Percentiles rank a stretch among this genome's conserved stretches.
These are phyloP conservation scores for Suillus clintonianus DNA, from an alignment of 768 basidiomycete genomes.

Conservation along the genomic window DNA sequence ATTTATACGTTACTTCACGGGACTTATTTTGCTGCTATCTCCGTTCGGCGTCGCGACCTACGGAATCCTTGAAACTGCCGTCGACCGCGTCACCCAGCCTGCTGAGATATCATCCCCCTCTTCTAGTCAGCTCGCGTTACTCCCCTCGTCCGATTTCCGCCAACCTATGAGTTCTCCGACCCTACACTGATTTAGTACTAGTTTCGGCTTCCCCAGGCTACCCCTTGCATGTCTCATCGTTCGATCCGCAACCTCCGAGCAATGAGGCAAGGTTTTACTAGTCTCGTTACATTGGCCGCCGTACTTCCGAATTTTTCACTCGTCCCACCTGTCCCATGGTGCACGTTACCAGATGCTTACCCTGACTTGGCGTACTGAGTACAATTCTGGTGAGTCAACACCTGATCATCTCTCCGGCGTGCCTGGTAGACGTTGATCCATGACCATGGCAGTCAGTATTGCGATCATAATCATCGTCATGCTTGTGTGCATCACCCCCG, in stretches of 20 bases:
- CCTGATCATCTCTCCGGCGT: not conserved
- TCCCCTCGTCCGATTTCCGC: not conserved
- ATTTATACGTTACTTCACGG: not conserved
- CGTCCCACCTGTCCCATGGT: not conserved
- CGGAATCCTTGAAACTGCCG: not conserved
- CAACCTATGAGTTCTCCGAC: not conserved
- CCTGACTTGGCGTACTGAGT: not conserved
- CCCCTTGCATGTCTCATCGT: not conserved
- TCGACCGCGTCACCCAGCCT: not conserved
- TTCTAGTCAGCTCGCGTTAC: not conserved
- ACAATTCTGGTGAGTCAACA: not conserved
- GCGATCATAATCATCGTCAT: not conserved
- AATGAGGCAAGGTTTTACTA: not conserved
- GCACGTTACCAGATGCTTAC: not conserved
- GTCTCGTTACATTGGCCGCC: not conserved
- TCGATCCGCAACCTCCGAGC: constrained; percentile 1
- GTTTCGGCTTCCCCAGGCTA: not conserved
- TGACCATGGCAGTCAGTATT: not conserved
- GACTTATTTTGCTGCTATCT: too few relatives aligned
- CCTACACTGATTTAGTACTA: not conserved
- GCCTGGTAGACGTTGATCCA: not conserved
- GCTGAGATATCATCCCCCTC: not conserved
- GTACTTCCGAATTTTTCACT: not conserved
- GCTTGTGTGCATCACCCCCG: not conserved
- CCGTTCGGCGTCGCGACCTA: not conserved